These are phyloP conservation scores for Clonostachys byssicola DNA, from an alignment of 2,329 filamentous ascomycete species.

Conservation along the genomic window DNA sequence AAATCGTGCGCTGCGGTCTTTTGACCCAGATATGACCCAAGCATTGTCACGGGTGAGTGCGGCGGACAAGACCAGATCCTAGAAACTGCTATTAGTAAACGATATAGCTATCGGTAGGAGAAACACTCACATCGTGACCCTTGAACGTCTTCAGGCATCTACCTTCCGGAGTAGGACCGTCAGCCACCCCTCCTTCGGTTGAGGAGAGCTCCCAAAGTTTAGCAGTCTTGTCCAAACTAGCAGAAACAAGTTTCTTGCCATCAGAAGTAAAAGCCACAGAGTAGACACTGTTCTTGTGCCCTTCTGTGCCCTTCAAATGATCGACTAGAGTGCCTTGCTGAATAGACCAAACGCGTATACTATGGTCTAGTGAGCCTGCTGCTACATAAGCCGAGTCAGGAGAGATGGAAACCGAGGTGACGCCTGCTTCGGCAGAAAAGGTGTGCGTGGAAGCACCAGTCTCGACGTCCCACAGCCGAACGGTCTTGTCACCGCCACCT, in stretches of 20 bases:
- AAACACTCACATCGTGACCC: constrained; percentile 63
- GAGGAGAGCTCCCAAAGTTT: constrained; percentile 89
- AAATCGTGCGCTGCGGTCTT: constrained; percentile 96
- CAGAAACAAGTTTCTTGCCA: constrained; percentile 88
- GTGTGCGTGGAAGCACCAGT: constrained; percentile 77
- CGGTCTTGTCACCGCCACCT: constrained; percentile 89
- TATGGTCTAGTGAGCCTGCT: constrained; percentile 94
- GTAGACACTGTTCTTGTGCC: constrained; percentile 96
- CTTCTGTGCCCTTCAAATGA: constrained; percentile 85
- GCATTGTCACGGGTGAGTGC: constrained; percentile 89
- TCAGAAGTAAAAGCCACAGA: constrained; percentile 94
- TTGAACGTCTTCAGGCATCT: constrained; percentile 97
- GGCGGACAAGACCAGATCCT: constrained; percentile 91
- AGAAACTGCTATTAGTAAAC: no score
- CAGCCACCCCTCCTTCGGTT: constrained; percentile 59
- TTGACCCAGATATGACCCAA: constrained; percentile 97
- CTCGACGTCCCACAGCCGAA: constrained; percentile 94
- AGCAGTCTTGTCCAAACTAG: constrained; percentile 95
- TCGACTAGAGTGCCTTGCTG: constrained; percentile 81
- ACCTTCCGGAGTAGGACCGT: constrained; percentile 56
- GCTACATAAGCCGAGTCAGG: constrained; percentile 92
- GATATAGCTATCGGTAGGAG: no score
- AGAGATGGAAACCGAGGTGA: constrained; percentile 95
- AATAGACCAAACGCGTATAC: constrained; percentile 95
- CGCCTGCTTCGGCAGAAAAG: constrained; percentile 90